phyloP scores from a whole-genome alignment of 331 rosid species.

The Malus hybrid region DNA sequence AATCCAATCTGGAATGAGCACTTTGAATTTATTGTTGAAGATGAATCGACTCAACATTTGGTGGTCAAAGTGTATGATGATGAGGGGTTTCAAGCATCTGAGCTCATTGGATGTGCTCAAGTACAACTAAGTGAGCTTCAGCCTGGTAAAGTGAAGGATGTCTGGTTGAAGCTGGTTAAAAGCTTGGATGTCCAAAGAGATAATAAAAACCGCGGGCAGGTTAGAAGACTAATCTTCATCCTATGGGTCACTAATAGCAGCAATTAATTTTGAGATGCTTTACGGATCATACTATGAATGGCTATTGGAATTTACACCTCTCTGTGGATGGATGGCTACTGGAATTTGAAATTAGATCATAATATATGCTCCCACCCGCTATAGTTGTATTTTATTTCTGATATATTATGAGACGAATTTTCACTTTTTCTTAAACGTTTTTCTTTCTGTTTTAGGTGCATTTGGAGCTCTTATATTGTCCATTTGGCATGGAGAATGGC shows the following conservation, averaged over 20 bases:
- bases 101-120: conserved; percentile 64
- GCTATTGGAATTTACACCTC: background rate
- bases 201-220: conserved; percentile 87
- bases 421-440: background rate
- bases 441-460: conserved; percentile 52
- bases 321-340: background rate
- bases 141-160: conserved; percentile 88
- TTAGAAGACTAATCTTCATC: conserved; percentile 20
- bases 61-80: conserved; percentile 61
- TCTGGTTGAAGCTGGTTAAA: conserved; percentile 92
- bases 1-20: conserved; percentile 96
- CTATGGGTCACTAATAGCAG: conserved; percentile 7
- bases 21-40: conserved; percentile 86
- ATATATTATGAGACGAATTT: background rate
- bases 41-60: conserved; percentile 73
- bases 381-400: background rate
- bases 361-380: background rate
- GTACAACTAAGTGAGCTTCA: conserved; percentile 57
- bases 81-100: conserved; percentile 75
- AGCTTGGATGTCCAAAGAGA: conserved; percentile 85
- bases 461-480: conserved; percentile 82
- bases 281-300: background rate
- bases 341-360: background rate
- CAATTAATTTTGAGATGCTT: conserved; percentile 1
- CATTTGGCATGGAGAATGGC: conserved; percentile 61